Evolutionary conservation across 441 rosid genomes (phyloP), one percentile per base, ranked within the genome.

Genomic region (Adansonia grandidieri): DNA sequence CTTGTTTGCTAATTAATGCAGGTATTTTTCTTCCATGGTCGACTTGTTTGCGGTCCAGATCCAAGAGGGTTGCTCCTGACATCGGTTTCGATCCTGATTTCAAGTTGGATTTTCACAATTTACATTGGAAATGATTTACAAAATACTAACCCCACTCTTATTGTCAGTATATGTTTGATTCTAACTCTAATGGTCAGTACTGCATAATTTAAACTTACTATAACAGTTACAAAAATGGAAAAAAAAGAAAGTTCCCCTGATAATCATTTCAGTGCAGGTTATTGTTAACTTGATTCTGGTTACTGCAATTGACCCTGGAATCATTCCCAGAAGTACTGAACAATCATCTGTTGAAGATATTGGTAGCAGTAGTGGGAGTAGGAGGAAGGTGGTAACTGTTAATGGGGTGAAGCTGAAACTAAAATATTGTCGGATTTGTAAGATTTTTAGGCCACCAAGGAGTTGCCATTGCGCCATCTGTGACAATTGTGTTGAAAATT

Each of bases 401-500:
- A 88, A 86, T 79, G 91, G 88, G 47, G 76, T 80, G 44, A 77
- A 67, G 68, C 14, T 83, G 71, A 86, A 75, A 83, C 70, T 88
- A 44, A 87, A 88, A 65, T 89, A 82, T 44, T 89, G 93, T 60
- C 76, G 76, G 24, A 83, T 84, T 71, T 89, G 91, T 56, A 80
- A 63, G 86, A 75, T 83, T 47, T 83, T 76, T 68, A 78, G 91
- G 79, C 90, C 86, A 6, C 89, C 90, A 11, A 82, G 90, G 77
- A 82, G 89, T 79, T 88, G 87, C 62, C 93, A 90, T 54, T 88
- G 90, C 50, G 85, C 85, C 22, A 64, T 83, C 6, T 90, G 91
- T 42, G 77, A 87, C 86, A 88, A 85, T 24, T 88, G 91, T 47
- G 89, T 89, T 5, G 88, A 85, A 73, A 89, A 83, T 69, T 88